These are phyloP conservation scores for Tardiomyces digboiensis DNA, from an alignment of 1,139 yeast species.

Conservation along the genomic window DNA sequence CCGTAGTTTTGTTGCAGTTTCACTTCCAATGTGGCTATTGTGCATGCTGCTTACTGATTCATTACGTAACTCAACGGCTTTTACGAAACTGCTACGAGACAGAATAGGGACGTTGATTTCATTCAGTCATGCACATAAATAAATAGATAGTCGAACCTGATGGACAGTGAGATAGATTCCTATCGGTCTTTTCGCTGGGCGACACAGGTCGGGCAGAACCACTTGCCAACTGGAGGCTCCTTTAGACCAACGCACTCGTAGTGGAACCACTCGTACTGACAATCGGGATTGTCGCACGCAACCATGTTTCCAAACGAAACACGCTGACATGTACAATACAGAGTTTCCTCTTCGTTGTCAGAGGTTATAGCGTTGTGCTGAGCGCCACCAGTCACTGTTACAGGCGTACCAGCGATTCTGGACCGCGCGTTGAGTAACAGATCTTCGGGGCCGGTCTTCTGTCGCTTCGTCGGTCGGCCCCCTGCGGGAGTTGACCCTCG, in stretches of 20 bases:
- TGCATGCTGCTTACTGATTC: no score
- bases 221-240: conserved; percentile 89
- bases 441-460: neutral
- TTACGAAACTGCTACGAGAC: no score
- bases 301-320: conserved; percentile 99
- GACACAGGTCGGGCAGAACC: conserved; percentile 54
- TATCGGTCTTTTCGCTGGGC: neutral
- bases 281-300: conserved; percentile 92
- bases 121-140: no score
- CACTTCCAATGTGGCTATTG: no score
- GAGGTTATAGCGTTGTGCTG: neutral
- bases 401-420: neutral
- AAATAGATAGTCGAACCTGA: no score
- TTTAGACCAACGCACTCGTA: conserved; percentile 89
- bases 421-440: neutral
- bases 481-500: neutral
- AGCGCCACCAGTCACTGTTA: neutral
- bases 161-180: no score
- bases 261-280: conserved; percentile 96
- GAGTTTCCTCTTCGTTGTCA: conserved; percentile 43
- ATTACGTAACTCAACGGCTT: no score
- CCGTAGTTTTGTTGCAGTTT: no score
- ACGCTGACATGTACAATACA: conserved; percentile 93
- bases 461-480: neutral
- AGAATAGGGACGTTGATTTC: no score